Evolutionary conservation across 331 rosid genomes (phyloP).

Genomic region (Rhamnella rubrinervis): DNA sequence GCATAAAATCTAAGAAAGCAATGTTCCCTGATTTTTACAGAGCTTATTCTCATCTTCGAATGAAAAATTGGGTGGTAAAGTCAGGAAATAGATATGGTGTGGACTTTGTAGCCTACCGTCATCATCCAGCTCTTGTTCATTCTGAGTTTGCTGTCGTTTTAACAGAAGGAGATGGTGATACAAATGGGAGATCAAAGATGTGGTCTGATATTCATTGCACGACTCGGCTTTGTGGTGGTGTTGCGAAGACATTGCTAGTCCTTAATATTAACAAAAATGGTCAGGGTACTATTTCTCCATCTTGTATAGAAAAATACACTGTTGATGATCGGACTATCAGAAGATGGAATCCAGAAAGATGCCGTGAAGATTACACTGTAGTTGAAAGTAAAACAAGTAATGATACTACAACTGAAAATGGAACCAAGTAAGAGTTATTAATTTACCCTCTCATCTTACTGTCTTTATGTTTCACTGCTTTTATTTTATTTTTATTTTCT

Average conservation of each 20-base stretch:
- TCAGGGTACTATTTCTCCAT: constrained; percentile 30
- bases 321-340: constrained; percentile 52
- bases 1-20: constrained; percentile 36
- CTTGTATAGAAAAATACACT: constrained; percentile 31
- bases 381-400: constrained; percentile 11
- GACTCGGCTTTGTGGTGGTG: constrained; percentile 62
- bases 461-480: neutral
- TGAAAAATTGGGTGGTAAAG: constrained; percentile 76
- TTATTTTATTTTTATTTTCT: no score
- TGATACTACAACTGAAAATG: constrained; percentile 12
- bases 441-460: neutral
- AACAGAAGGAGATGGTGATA: constrained; percentile 32
- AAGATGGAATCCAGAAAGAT: constrained; percentile 58
- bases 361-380: constrained; percentile 42
- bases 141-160: constrained; percentile 75
- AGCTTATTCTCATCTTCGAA: constrained; percentile 67
- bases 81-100: constrained; percentile 72
- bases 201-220: constrained; percentile 82
- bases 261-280: constrained; percentile 42
- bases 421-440: constrained; percentile 12
- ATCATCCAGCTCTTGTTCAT: constrained; percentile 76
- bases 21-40: constrained; percentile 56
- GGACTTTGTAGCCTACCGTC: constrained; percentile 69
- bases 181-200: constrained; percentile 49
- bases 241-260: constrained; percentile 56